phyloP scores from a whole-genome alignment of 768 basidiomycete species.

The Pilatotrama ljubarskyi region DNA sequence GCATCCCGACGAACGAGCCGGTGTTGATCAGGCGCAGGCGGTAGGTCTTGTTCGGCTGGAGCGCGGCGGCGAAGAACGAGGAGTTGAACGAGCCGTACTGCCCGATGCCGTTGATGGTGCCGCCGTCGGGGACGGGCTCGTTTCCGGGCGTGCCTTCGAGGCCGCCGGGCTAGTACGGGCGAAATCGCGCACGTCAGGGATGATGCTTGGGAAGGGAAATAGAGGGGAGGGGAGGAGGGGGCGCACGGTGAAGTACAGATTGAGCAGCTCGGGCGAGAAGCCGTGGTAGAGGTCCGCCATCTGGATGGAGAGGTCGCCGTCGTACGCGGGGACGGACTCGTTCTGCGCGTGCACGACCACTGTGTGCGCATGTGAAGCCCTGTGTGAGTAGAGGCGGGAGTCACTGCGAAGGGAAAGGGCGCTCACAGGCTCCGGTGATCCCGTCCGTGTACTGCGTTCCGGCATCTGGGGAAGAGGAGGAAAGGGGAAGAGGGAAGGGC shows the following conservation, averaged over 20 bases:
- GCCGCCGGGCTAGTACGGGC: conserved; percentile 26
- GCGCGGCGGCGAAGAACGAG: conserved; percentile 31
- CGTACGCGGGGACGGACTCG: conserved; percentile 37
- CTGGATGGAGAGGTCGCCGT: conserved; percentile 43
- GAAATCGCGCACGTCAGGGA: neutral
- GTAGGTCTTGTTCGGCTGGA: conserved; percentile 37
- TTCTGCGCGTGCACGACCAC: conserved; percentile 46
- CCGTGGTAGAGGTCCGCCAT: conserved; percentile 38
- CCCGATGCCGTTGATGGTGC: conserved; percentile 37
- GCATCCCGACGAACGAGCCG: conserved; percentile 46
- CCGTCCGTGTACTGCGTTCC: conserved; percentile 48
- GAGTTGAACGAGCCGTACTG: conserved; percentile 28
- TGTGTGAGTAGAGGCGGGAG: neutral
- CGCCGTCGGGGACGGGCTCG: conserved; percentile 38
- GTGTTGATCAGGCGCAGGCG: conserved; percentile 51
- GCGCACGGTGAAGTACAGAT: conserved; percentile 26
- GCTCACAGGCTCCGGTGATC: conserved; percentile 42
- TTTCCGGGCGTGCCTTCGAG: conserved; percentile 34
- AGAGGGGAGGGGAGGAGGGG: neutral
- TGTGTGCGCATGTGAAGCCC: no score
- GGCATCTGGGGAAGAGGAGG: conserved; percentile 9
- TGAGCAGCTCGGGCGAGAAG: conserved; percentile 28
- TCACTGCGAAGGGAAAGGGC: neutral
- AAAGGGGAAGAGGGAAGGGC: no score
- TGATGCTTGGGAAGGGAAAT: no score